Percentiles rank a stretch among this genome's conserved stretches.
phyloP scores from a whole-genome alignment of 257 asterid species.

The Asclepias syriaca region DNA sequence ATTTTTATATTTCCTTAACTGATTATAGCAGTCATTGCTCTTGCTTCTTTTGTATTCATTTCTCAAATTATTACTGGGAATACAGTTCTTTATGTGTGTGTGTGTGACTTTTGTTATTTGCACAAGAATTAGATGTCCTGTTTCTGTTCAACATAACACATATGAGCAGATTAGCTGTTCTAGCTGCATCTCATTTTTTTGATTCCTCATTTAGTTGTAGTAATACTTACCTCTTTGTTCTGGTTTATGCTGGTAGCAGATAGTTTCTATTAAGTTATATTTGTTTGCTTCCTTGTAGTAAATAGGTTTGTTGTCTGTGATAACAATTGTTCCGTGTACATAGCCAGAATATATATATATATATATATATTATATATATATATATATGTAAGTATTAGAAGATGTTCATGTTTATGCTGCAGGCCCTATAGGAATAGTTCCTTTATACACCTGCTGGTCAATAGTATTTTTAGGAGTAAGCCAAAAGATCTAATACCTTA shows the following conservation, averaged over 20 bases:
- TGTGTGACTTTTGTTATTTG: not conserved
- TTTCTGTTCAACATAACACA: not conserved
- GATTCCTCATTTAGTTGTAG: not conserved
- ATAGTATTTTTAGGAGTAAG: not conserved
- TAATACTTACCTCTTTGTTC: not conserved
- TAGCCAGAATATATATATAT: not conserved
- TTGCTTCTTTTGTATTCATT: not conserved
- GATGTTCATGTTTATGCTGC: not conserved
- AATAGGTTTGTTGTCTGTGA: not conserved
- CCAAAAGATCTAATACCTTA: not conserved
- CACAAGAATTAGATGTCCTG: too few species aligned
- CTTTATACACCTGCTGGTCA: not conserved
- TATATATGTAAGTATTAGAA: not conserved
- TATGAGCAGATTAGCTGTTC: not conserved
- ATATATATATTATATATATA: not conserved
- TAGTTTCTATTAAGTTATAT: not conserved
- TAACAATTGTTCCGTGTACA: not conserved
- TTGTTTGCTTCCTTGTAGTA: not conserved
- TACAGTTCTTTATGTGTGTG: not conserved
- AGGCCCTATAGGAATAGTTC: not conserved
- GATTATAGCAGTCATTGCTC: not conserved
- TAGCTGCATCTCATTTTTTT: not conserved
- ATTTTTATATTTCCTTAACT: not conserved
- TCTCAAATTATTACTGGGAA: not conserved
- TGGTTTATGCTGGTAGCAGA: not conserved